A percentile compares a stretch with the other conserved stretches of the same genome.
Evolutionary conservation across 2,329 filamentous ascomycete genomes (phyloP).

Genomic region (Phialophora expanda): DNA sequence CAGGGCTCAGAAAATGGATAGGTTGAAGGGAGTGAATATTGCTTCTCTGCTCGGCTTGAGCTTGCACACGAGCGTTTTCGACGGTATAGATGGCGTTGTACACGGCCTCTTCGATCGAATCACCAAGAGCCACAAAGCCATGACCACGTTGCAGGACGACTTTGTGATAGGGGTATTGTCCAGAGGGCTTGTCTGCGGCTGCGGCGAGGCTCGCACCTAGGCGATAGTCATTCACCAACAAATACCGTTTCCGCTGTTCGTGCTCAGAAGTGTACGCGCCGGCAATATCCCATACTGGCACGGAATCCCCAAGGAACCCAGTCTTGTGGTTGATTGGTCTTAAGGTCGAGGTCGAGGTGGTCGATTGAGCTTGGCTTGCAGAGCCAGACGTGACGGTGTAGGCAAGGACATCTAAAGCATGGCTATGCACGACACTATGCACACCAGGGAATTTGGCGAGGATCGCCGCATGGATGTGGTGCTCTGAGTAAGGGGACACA

Average conservation of each 20-base stretch:
- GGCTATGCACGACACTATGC: constrained; percentile 11
- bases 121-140: constrained; percentile 9
- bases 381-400: constrained; percentile 4
- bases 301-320: background rate
- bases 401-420: constrained; percentile 7
- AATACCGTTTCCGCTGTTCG: background rate
- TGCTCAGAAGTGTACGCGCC: constrained; percentile 2
- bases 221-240: constrained; percentile 8
- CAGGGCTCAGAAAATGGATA: constrained; percentile 7
- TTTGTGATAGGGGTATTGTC: constrained; percentile 6
- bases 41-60: constrained; percentile 4
- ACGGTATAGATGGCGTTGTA: constrained; percentile 9
- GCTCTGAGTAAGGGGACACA: constrained; percentile 4
- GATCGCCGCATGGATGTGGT: constrained; percentile 14
- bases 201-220: background rate
- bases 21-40: background rate
- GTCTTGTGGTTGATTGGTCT: constrained; percentile 3
- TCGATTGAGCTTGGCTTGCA: background rate
- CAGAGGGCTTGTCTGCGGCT: background rate
- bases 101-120: constrained; percentile 7
- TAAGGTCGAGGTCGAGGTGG: background rate
- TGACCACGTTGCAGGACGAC: constrained; percentile 11
- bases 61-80: constrained; percentile 6
- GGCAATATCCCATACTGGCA: constrained; percentile 8
- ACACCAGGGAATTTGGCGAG: background rate